Percentiles rank a stretch among this genome's conserved stretches.
Conservation (phyloP, 2,329 filamentous ascomycete genomes). For the Ophiostoma sp. region DNA sequence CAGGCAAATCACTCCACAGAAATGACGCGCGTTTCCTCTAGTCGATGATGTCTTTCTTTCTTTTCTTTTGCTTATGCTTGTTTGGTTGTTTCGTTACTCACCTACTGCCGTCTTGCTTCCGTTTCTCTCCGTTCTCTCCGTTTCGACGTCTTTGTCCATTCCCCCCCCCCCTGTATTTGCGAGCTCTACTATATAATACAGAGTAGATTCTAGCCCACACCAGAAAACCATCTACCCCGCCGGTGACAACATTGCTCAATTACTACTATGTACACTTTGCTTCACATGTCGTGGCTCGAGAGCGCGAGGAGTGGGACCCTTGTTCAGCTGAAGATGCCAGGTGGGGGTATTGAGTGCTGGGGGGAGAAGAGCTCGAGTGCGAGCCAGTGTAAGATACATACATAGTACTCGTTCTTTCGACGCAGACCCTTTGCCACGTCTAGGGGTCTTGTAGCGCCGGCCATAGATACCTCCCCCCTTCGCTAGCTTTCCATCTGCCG, state of each 20-base stretch:
- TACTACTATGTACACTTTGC: not conserved
- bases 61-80: not conserved
- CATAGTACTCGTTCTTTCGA: not conserved
- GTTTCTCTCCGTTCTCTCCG: constrained; percentile 5
- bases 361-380: not conserved
- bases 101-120: not conserved
- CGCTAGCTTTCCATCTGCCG: not conserved
- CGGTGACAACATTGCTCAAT: not conserved
- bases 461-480: not conserved
- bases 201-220: not conserved
- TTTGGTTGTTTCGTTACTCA: too few relatives aligned
- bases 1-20: not conserved
- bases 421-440: not conserved
- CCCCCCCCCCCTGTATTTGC: not conserved
- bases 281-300: constrained; percentile 3
- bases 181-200: not conserved
- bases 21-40: not conserved
- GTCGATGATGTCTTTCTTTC: not conserved
- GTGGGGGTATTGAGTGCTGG: not conserved
- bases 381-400: too few relatives aligned
- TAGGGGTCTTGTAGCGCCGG: not conserved
- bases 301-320: constrained; percentile 6
- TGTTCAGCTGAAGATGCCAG: constrained; percentile 10
- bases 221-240: not conserved
- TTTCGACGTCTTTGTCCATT: not conserved